Percentiles rank a stretch among this genome's conserved stretches.
These are phyloP conservation scores for Cronartium quercuum DNA, from an alignment of 1,284 basidiomycete species.

Conservation along the genomic window DNA sequence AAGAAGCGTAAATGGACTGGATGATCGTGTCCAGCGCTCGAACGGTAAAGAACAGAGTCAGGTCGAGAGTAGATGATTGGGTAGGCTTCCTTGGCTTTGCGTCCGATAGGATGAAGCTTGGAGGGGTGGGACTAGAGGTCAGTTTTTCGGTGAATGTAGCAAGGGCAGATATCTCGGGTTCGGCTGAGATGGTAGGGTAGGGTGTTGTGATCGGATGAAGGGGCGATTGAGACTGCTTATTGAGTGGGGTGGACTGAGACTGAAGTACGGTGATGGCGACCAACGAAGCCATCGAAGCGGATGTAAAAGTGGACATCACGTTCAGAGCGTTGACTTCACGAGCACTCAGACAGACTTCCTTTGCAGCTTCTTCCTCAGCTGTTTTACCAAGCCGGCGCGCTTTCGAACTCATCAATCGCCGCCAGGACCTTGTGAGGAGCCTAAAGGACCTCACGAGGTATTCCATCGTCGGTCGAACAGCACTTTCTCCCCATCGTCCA, in stretches of 20 bases:
- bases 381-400: neutral
- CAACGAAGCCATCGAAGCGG: constrained; percentile 31
- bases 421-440: neutral
- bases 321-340: neutral
- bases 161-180: neutral
- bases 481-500: neutral
- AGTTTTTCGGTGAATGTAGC: neutral
- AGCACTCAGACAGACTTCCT: neutral
- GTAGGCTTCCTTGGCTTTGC: neutral
- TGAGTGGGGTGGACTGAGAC: neutral
- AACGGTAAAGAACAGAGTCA: constrained; percentile 51
- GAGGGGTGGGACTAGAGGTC: neutral
- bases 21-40: constrained; percentile 48
- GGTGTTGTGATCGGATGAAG: constrained; percentile 28
- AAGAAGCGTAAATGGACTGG: constrained; percentile 41
- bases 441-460: neutral
- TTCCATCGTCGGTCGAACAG: neutral
- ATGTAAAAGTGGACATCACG: constrained; percentile 24
- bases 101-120: neutral
- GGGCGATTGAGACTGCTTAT: neutral
- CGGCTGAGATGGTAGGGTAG: constrained; percentile 10
- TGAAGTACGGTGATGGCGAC: constrained; percentile 36
- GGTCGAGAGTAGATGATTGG: constrained; percentile 48
- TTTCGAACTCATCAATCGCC: neutral
- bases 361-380: neutral